Conservation (phyloP, 1,139 yeast genomes). For the Debaryomyces singareniensis region DNA sequence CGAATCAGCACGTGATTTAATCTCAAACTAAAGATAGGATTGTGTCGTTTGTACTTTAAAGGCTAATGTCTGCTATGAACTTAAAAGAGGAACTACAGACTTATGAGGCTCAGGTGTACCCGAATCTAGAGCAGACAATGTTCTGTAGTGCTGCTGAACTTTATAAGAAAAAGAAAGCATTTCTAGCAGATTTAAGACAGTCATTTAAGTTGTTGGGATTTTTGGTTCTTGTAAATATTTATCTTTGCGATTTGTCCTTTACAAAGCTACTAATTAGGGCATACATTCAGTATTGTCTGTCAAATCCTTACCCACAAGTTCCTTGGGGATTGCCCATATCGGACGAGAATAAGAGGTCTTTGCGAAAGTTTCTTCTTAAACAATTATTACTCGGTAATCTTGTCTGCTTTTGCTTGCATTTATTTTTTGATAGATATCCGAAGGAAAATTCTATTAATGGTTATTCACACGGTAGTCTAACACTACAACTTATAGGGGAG, state of each 20-base stretch:
- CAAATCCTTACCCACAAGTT: slow-evolving; percentile 19
- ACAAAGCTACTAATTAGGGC: slow-evolving; percentile 21
- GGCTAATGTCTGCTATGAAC: slow-evolving; percentile 7
- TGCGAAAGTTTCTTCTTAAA: slow-evolving; percentile 22
- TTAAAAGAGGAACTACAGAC: slow-evolving; percentile 19
- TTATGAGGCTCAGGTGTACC: slow-evolving; percentile 26
- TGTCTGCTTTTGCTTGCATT: slow-evolving; percentile 21
- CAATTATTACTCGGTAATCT: slow-evolving; percentile 19
- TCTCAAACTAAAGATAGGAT: background rate
- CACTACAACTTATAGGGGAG: slow-evolving; percentile 40
- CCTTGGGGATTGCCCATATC: slow-evolving; percentile 11
- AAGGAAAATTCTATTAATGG: slow-evolving; percentile 12
- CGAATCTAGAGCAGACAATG: slow-evolving; percentile 32
- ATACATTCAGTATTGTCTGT: slow-evolving; percentile 22
- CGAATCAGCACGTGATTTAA: background rate
- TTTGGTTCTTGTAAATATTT: slow-evolving; percentile 23
- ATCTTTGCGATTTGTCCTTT: slow-evolving; percentile 32
- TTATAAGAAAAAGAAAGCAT: slow-evolving; percentile 34
- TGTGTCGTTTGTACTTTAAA: background rate
- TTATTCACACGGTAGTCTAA: slow-evolving; percentile 28
- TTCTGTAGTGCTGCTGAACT: slow-evolving; percentile 29
- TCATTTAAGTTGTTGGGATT: slow-evolving; percentile 23
- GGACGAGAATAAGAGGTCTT: slow-evolving; percentile 22
- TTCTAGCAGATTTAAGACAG: slow-evolving; percentile 28
- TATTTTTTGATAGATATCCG: slow-evolving; percentile 21